Evolutionary conservation across 164 flowering plant species (phyloP).

Genomic region (Malania oleifera): DNA sequence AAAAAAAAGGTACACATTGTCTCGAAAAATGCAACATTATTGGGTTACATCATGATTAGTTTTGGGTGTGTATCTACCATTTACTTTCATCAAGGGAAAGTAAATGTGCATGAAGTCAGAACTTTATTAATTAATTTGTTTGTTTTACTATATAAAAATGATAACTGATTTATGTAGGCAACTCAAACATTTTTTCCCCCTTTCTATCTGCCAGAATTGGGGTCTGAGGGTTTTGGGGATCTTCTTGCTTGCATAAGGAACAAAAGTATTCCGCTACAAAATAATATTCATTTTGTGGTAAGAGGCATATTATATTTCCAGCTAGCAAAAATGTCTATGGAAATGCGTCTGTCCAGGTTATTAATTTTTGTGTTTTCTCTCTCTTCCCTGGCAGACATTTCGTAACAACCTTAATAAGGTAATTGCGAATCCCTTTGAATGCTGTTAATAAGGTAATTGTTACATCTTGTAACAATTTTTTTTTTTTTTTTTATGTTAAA

Average conservation of each 20-base stretch:
- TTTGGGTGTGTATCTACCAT: background rate
- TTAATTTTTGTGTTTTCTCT: conserved; percentile 11
- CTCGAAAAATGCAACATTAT: too few species aligned
- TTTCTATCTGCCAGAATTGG: conserved; percentile 54
- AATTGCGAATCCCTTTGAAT: conserved; percentile 8
- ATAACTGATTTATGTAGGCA: conserved; percentile 21
- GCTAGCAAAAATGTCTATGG: background rate
- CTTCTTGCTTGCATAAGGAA: conserved; percentile 79
- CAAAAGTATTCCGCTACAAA: conserved; percentile 75
- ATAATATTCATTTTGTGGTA: conserved; percentile 99
- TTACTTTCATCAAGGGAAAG: background rate
- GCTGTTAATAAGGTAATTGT: background rate
- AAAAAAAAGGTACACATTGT: conserved; percentile 82
- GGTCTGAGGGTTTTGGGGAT: conserved; percentile 88
- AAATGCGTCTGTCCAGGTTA: background rate
- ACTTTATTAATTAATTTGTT: conserved; percentile 1
- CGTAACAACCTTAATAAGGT: conserved; percentile 99
- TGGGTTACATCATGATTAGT: too few species aligned
- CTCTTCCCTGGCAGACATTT: conserved; percentile 56
- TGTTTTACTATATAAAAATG: conserved; percentile 9
- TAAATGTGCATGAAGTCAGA: background rate
- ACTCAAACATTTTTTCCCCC: conserved; percentile 10
- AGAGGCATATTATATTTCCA: conserved; percentile 15
- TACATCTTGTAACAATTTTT: background rate
- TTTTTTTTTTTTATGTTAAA: too few species aligned